Evolutionary conservation across 805 yeast genomes (phyloP), one percentile per base, ranked within the genome.

Genomic region (Lipomyces chichibuensis): DNA sequence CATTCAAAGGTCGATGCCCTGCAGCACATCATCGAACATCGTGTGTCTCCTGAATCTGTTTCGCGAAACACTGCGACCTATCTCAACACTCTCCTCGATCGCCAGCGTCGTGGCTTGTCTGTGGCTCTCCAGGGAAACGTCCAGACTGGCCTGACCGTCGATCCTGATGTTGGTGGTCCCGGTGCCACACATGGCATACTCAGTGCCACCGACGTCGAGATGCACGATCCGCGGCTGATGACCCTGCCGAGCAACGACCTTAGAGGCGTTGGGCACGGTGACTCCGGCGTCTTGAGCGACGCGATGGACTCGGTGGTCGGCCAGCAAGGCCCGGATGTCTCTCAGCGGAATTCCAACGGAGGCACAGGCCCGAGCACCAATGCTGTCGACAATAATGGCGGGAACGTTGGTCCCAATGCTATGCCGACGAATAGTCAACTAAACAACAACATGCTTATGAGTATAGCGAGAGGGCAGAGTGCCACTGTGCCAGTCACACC

Each of bases 1-100:
- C 78, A 75, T 59, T 70, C 72, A 35, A 72, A 66, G 63, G 75
- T 67, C 64, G 74, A 74, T 33, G 67, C 75, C 57, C 73, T 69
- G 52, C 75, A 74, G 53, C 76, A 61, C 46, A 57, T 64, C 57
- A 65, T 74, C 39, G 71, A 64, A 39, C 72, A 60, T 51, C 54
- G 61, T 25, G 53, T 54, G 13, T 13, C 60, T 27, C 14, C 64
- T 23, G 56, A 54, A 52, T n/a, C 62, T 53, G 59, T 57, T 13
- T 37, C 60, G 61, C 58, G 64, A 39, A 43, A 56, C 56, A 55
- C 67, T 27, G 39, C 64, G 2, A 17, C 58, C 20, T 60, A 62
- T 32, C 63, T 58, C 43, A 62, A 53, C 56, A 56, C 25, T 8
- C 43, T 33, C 43, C 63, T 56, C 14, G 54, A 62, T 23, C 60